Base-by-base conservation (phyloP, 2,329 filamentous ascomycete species). In the Phaeoacremonium minimum region DNA sequence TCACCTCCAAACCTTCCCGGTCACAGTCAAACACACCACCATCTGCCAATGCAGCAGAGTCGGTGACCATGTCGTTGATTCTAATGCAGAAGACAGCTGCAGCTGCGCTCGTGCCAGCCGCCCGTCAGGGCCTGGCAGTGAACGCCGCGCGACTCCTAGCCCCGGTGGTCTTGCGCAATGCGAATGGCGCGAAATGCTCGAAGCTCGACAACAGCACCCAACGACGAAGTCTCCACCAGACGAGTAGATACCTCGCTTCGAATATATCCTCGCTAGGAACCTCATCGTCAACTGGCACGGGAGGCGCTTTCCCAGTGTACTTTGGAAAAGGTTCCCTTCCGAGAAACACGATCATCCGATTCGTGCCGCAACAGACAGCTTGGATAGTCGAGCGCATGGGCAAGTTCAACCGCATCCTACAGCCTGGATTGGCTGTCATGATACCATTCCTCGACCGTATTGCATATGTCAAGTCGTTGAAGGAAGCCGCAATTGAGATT, bases 351-450 rank as follows among this genome's bases (percentile, higher is more conserved):
- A 73, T 98, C 45, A 73, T 98, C 52, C 87, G 91, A 42, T 98
- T 97, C 64, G 93, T 98, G 29, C 93, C 93, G n/a, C 93, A 98
- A 66, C 93, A 98, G 71, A 97, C 91, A 51, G 93, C 93, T 61
- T 98, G 93, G 93, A 91, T 98, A 41, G 93, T 98, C 39, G 93
- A 98, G 77, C 90, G 93, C 57, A 98, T 98, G 93, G 93, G 93
- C 53, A 93, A 90, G 65, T 98, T 95, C 70, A 85, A 87, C 66
- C 79, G 90, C 42, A 96, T 98, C 54, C 71, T 98, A 34, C 80
- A 96, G 52, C 93, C 93, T 4, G 93, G 93, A 39, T 72, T 98
- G 44, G 90, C 93, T 15, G 75, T 98, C 45, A 67, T 98, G 49
- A 74, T 93, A 37, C 93, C 93, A 2, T 85, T 97, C 48, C 69